Percentiles rank a stretch among this genome's conserved stretches.
These are phyloP conservation scores for Debaryomycetaceae sp. DNA, from an alignment of 1,139 yeast genomes.

Conservation along the genomic window DNA sequence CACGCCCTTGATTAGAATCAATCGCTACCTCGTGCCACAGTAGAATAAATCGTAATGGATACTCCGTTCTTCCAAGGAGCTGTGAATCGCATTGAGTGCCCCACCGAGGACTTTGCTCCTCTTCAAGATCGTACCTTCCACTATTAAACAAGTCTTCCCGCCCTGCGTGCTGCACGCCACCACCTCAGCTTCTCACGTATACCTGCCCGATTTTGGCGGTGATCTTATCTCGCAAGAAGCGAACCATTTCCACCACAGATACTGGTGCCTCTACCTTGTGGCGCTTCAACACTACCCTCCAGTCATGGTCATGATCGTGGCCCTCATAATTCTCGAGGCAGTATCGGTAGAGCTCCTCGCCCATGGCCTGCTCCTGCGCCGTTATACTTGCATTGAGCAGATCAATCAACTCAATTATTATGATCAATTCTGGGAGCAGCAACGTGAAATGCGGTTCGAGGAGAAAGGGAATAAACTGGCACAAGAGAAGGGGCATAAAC, in stretches of 20 bases:
- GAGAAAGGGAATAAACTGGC: conserved; percentile 40
- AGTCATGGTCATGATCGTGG: conserved; percentile 15
- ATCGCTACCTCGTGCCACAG: too few relatives aligned
- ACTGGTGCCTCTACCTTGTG: conserved; percentile 13
- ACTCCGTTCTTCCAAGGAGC: too few relatives aligned
- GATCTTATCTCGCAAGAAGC: conserved; percentile 21
- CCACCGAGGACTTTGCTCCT: too few relatives aligned
- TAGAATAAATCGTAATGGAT: too few relatives aligned
- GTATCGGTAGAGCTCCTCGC: conserved; percentile 22
- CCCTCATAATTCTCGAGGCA: conserved; percentile 16
- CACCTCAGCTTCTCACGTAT: too few relatives aligned
- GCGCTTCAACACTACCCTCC: conserved; percentile 20
- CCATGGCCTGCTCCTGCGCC: conserved; percentile 16
- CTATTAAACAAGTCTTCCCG: too few relatives aligned
- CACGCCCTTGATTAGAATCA: too few relatives aligned
- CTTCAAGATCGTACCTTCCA: too few relatives aligned
- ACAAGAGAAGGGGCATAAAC: conserved; percentile 39
- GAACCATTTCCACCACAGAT: conserved; percentile 14
- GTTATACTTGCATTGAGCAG: conserved; percentile 25
- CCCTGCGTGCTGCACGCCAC: too few relatives aligned
- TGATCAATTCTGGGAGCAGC: conserved; percentile 34
- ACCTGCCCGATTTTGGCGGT: conserved; percentile 28
- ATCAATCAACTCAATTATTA: conserved; percentile 39
- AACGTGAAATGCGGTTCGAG: conserved; percentile 14
- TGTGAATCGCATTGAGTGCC: too few relatives aligned